Base-by-base conservation (phyloP, 2,329 filamentous ascomycete species). In the Cladosporium sp. region DNA sequence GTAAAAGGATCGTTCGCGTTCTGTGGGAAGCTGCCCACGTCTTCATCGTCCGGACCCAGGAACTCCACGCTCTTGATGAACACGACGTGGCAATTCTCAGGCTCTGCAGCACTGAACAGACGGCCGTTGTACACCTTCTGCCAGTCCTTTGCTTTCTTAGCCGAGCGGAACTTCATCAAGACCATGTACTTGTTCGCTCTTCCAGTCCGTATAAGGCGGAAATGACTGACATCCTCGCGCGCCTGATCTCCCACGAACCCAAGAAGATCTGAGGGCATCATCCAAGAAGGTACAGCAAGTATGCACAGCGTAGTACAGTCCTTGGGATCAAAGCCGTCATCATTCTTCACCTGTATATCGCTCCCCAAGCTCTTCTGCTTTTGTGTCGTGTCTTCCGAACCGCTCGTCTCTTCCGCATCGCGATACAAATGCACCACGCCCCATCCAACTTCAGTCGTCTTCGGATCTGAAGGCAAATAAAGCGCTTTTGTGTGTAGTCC, bases 371-470 rank as follows among this genome's bases (percentile, higher is more conserved):
- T 76, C 72, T 58, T 72, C 3, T 78, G 78, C 58, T 77, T 77
- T 61, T 79, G 68, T 55, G 78, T 73, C 63, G 85, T 81, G 53
- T 84, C 81, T 65, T 86, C 82, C 14, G 92, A 79, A 14, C 82
- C 85, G 1, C 86, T 82, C 0, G 89, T 89, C 76, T 96, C 91
- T 66, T 92, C 87, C 1, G 86, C 86, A 77, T 98, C 94, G 11
- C 93, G 87, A 77, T 97, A 99, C 31, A 99, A 85, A 77, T 97
- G 95, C 2, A 99, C 93, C 16, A 98, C 88, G 1, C 95, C 95
- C 90, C 92, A 97, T 50, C 92, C 91, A 1, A 93, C 84, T 67
- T 96, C 90, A 0, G 92, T 92, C 64, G 90, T 87, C 67, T 85
- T 83, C 18, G 88, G 86, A 65, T 89, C 86, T 0, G 94, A 83